These are phyloP conservation scores for Ilex asprella DNA, from an alignment of 257 asterid species.

Conservation along the genomic window DNA sequence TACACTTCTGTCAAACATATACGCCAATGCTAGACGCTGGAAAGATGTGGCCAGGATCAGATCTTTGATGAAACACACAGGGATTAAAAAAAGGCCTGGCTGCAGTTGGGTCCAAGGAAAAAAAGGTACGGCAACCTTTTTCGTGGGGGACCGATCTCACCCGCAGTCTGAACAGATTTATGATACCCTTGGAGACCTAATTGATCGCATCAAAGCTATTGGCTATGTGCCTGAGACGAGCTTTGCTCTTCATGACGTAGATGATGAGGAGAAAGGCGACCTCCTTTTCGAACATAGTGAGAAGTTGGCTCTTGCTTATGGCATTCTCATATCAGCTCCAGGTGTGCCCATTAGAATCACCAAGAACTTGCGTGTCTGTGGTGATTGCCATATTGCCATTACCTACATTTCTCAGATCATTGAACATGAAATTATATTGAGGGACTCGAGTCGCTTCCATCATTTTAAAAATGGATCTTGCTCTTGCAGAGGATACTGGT, in stretches of 20 bases:
- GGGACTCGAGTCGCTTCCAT: conserved; percentile 91
- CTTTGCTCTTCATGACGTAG: conserved; percentile 94
- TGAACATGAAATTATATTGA: conserved; percentile 65
- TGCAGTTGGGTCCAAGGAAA: conserved; percentile 94
- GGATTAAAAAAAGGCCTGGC: conserved; percentile 84
- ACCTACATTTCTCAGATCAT: conserved; percentile 62
- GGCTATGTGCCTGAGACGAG: conserved; percentile 84
- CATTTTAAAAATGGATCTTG: conserved; percentile 84
- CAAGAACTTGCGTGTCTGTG: too few relatives aligned
- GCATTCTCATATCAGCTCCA: conserved; percentile 63
- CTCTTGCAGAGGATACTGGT: conserved; percentile 92
- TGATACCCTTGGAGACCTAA: conserved; percentile 49
- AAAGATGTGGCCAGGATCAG: conserved; percentile 78
- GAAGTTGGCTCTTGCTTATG: conserved; percentile 90
- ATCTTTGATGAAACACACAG: conserved; percentile 60
- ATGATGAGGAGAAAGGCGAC: conserved; percentile 85
- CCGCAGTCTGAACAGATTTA: conserved; percentile 61
- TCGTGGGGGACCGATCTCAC: conserved; percentile 79
- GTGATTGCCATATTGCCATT: too few relatives aligned
- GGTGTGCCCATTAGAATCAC: conserved; percentile 86
- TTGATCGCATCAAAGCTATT: conserved; percentile 55
- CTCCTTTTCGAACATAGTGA: conserved; percentile 81
- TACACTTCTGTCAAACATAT: conserved; percentile 76
- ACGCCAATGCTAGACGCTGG: conserved; percentile 81
- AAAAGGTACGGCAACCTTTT: conserved; percentile 61